phyloP scores from a whole-genome alignment of 495 filamentous ascomycete genomes.

The Chaetomium cochliodes region DNA sequence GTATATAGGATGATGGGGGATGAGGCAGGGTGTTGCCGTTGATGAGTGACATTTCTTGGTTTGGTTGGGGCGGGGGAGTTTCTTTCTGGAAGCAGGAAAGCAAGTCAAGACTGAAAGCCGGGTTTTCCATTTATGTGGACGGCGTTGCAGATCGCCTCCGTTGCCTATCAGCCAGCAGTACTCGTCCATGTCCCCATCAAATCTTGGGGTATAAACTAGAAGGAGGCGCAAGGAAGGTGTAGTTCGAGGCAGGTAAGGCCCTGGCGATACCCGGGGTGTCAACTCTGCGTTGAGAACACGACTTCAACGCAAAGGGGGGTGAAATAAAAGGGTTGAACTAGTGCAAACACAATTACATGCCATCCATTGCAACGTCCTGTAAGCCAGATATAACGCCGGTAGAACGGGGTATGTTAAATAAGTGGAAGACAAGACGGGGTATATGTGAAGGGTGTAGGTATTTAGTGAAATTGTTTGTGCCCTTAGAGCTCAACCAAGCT shows the following conservation, averaged over 20 bases:
- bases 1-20: background rate
- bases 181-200: background rate
- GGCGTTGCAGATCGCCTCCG: background rate
- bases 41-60: background rate
- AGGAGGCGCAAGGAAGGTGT: background rate
- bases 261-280: background rate
- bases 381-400: background rate
- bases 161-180: background rate
- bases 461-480: no score
- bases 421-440: background rate
- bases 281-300: background rate
- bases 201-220: background rate
- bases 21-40: background rate
- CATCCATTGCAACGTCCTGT: background rate
- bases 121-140: conserved; percentile 1
- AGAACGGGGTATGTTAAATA: conserved; percentile 6
- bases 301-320: background rate
- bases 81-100: background rate
- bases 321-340: background rate
- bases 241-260: background rate
- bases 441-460: background rate
- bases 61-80: background rate
- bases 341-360: background rate
- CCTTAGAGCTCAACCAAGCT: background rate
- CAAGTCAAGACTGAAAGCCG: background rate